Evolutionary conservation across 2,329 filamentous ascomycete genomes (phyloP), one percentile per base, ranked within the genome.

Genomic region (Sordariomycetes sp.): DNA sequence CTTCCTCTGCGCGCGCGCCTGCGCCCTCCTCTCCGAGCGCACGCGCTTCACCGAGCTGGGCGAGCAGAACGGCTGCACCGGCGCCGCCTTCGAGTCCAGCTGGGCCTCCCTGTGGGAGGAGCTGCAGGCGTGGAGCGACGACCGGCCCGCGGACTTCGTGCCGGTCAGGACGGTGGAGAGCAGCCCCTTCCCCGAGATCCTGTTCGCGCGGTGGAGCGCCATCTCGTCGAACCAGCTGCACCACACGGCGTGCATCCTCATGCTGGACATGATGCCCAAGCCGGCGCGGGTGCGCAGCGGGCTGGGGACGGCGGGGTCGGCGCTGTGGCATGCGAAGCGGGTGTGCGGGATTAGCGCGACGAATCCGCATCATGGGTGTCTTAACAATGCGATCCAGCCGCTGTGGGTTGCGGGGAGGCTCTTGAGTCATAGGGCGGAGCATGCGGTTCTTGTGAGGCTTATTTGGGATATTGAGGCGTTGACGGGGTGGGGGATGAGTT

Each of bases 151-250:
- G 1, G 79, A 79, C 57, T 67, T 82, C 32, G 63, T 69, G 6
- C 75, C 79, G 0, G 70, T 79, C 16, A 70, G 75, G 46, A 74
- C 68, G 2, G 69, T 74, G n/a, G 68, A 71, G 35, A 70, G 69
- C 2, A 66, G 68, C 8, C 76, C 76, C 1, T 82, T 81, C 60
- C 78, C 79, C 0, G 71, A 76, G 51, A 74, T 82, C 2, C 70
- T 82, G 1, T 83, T 79, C 63, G 65, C 74, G 1, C 75, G 79
- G 59, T 79, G 75, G 72, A 76, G 78, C 0, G 79, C 77, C 3
- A 83, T 83, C 28, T 82, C 79, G 0, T 76, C 76, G 0, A 82
- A 79, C 55, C 80, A 83, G 61, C 70, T 83, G 0, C 80, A 82
- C 53, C 80, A 83, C 62, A 81, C 81, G 0, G 74, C 78, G 10